phyloP scores from a whole-genome alignment of 2,329 filamentous ascomycete genomes.

The Cercospora brassicicola region DNA sequence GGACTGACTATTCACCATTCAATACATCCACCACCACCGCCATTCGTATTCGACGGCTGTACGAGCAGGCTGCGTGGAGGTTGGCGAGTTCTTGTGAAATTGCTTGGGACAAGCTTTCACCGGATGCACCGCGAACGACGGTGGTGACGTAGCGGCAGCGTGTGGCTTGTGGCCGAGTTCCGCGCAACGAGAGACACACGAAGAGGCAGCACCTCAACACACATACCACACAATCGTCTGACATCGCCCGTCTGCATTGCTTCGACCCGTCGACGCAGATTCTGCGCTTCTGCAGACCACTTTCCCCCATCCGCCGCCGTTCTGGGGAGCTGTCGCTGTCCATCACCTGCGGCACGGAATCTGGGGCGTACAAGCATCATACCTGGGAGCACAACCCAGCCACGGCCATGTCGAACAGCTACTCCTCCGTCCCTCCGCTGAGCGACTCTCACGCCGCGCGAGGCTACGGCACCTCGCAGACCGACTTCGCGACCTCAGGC shows the following conservation, averaged over 20 bases:
- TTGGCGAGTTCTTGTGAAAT: background rate
- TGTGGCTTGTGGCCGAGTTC: background rate
- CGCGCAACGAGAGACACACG: background rate
- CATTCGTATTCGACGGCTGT: background rate
- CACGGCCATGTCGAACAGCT: constrained; percentile 3
- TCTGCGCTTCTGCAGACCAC: background rate
- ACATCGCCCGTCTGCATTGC: background rate
- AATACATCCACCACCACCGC: background rate
- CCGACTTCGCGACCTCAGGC: constrained; percentile 43
- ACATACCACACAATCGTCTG: background rate
- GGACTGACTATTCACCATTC: background rate
- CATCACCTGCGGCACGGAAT: background rate
- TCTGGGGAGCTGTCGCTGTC: background rate
- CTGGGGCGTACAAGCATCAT: background rate
- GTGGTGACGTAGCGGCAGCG: background rate
- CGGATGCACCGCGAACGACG: background rate
- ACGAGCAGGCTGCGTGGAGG: background rate
- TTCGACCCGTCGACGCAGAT: background rate
- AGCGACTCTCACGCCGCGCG: constrained; percentile 8
- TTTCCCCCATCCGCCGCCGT: background rate
- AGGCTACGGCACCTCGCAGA: constrained; percentile 18
- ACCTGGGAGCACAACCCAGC: background rate
- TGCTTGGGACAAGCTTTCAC: background rate
- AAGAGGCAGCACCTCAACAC: background rate
- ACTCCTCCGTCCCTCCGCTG: constrained; percentile 1